Conservation (phyloP, 2,329 filamentous ascomycete genomes). For the Phaeosphaeria sp. region DNA sequence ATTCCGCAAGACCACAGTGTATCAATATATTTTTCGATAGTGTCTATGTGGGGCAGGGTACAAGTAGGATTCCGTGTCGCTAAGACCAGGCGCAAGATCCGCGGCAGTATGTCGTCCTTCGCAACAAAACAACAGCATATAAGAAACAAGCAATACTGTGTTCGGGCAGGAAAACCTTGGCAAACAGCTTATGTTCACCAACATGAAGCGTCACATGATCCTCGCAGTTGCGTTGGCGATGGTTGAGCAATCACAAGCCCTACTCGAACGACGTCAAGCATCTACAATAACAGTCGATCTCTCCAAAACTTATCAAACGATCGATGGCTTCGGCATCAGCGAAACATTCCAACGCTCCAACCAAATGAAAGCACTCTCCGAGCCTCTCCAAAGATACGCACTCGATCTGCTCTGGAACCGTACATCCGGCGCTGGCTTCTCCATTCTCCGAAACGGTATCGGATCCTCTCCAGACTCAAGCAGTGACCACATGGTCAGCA, state of each 20-base stretch:
- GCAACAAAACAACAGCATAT: not conserved
- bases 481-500: constrained; percentile 47
- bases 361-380: constrained; percentile 50
- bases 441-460: constrained; percentile 56
- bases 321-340: constrained; percentile 57
- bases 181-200: not conserved
- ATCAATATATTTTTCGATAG: not conserved
- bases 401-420: constrained; percentile 57
- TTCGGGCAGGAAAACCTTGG: too few species aligned
- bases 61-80: not conserved
- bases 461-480: constrained; percentile 53
- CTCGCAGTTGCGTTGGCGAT: not conserved
- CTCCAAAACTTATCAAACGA: constrained; percentile 54
- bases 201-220: not conserved
- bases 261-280: constrained; percentile 21
- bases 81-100: not conserved
- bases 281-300: constrained; percentile 52
- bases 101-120: not conserved
- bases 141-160: not conserved
- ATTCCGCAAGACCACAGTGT: not conserved
- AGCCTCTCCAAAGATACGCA: constrained; percentile 48
- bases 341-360: constrained; percentile 57
- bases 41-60: not conserved
- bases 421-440: constrained; percentile 54
- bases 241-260: constrained; percentile 4